These are phyloP conservation scores for Spizellomyces sp. DNA, from an alignment of 192 early-diverging fungal species.

Conservation along the genomic window DNA sequence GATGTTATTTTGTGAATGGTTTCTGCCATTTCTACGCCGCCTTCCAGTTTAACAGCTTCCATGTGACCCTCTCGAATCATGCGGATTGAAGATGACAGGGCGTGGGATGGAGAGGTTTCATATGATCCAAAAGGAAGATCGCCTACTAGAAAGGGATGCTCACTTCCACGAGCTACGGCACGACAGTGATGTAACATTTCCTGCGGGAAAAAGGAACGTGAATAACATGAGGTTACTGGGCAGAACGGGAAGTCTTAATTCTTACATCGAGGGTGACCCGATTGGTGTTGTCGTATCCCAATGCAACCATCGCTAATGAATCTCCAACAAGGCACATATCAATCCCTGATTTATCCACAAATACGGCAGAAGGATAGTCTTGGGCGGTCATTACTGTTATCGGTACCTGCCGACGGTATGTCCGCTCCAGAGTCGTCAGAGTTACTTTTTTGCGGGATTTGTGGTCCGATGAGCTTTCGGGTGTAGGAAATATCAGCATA, in stretches of 20 bases:
- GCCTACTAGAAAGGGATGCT: slow-evolving; percentile 76
- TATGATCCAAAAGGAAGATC: slow-evolving; percentile 93
- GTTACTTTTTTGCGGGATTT: slow-evolving; percentile 78
- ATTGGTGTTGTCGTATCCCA: slow-evolving; percentile 86
- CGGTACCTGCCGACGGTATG: slow-evolving; percentile 72
- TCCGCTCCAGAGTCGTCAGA: slow-evolving; percentile 72
- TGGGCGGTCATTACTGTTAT: slow-evolving; percentile 96
- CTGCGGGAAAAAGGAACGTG: slow-evolving; percentile 33
- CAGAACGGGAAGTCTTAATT: background rate
- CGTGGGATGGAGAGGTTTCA: slow-evolving; percentile 72
- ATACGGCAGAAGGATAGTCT: slow-evolving; percentile 89
- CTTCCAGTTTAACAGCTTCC: slow-evolving; percentile 97
- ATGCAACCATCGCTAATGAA: slow-evolving; percentile 94
- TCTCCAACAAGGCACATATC: slow-evolving; percentile 94
- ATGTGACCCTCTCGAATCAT: slow-evolving; percentile 87
- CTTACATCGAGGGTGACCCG: slow-evolving; percentile 83
- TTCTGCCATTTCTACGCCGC: slow-evolving; percentile 80
- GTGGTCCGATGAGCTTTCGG: background rate
- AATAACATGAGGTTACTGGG: background rate
- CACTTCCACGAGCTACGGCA: slow-evolving; percentile 83
- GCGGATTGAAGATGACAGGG: slow-evolving; percentile 78
- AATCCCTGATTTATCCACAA: slow-evolving; percentile 80
- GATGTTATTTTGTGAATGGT: slow-evolving; percentile 76
- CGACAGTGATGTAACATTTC: slow-evolving; percentile 96
- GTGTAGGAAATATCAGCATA: background rate